Percentiles rank a stretch among this genome's conserved stretches.
Evolutionary conservation across 2,329 filamentous ascomycete genomes (phyloP).

Genomic region (Ophiobolus disseminans): DNA sequence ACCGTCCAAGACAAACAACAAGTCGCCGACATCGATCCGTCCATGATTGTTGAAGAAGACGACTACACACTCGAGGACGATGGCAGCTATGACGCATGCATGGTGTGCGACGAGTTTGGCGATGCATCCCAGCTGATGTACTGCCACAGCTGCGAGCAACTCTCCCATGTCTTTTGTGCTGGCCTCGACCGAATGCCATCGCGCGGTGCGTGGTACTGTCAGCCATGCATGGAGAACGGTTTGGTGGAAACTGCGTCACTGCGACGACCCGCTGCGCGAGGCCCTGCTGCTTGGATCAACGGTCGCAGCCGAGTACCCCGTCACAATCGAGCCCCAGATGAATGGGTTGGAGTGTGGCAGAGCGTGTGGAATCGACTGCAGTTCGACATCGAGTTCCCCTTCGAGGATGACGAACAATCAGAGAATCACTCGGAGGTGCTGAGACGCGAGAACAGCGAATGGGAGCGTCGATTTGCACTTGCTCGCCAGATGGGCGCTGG

Average conservation of each 20-base stretch:
- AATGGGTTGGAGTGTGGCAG: slow-evolving; percentile 83
- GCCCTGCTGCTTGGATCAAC: slow-evolving; percentile 42
- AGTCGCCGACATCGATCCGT: slow-evolving; percentile 86
- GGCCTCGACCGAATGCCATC: slow-evolving; percentile 78
- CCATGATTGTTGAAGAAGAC: slow-evolving; percentile 73
- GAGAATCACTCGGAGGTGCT: slow-evolving; percentile 65
- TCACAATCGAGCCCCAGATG: slow-evolving; percentile 41
- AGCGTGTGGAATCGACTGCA: slow-evolving; percentile 82
- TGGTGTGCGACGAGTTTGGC: slow-evolving; percentile 81
- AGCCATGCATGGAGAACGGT: slow-evolving; percentile 68
- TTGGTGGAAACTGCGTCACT: slow-evolving; percentile 47
- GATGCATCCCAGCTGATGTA: slow-evolving; percentile 85
- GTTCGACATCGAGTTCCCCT: slow-evolving; percentile 84
- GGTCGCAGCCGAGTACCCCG: slow-evolving; percentile 39
- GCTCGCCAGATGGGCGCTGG: slow-evolving; percentile 79
- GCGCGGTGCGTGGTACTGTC: slow-evolving; percentile 84
- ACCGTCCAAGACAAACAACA: slow-evolving; percentile 83
- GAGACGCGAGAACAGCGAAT: slow-evolving; percentile 69
- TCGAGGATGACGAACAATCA: slow-evolving; percentile 69
- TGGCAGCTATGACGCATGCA: slow-evolving; percentile 69
- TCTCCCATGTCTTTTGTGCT: slow-evolving; percentile 91
- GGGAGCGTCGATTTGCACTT: slow-evolving; percentile 84
- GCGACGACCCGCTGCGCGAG: slow-evolving; percentile 30
- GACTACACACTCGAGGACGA: slow-evolving; percentile 63
- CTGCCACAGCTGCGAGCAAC: slow-evolving; percentile 88